phyloP scores from a whole-genome alignment of 2,329 filamentous ascomycete genomes.

The Monascus ruber region DNA sequence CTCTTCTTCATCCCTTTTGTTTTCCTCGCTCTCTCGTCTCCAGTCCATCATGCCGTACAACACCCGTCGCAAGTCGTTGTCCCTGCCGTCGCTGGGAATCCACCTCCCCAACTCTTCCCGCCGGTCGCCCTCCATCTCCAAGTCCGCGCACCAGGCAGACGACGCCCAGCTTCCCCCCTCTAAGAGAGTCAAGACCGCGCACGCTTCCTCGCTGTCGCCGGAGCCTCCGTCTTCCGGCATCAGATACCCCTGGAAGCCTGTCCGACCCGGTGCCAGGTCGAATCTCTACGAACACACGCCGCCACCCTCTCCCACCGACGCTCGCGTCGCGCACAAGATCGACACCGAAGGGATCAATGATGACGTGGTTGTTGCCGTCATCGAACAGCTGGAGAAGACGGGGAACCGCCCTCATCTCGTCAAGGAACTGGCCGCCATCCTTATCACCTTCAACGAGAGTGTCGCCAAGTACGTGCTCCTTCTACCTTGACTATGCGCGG shows the following conservation, averaged over 20 bases:
- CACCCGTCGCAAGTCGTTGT: slow-evolving; percentile 90
- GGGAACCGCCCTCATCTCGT: slow-evolving; percentile 88
- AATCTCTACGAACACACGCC: slow-evolving; percentile 61
- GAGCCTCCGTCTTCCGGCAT: slow-evolving; percentile 20
- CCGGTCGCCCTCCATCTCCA: slow-evolving; percentile 51
- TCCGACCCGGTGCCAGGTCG: slow-evolving; percentile 26
- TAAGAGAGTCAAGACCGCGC: slow-evolving; percentile 73
- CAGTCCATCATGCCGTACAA: slow-evolving; percentile 71
- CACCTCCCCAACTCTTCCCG: slow-evolving; percentile 56
- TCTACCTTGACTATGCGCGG: slow-evolving; percentile 1
- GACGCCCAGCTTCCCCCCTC: slow-evolving; percentile 40
- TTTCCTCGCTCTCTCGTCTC: slow-evolving; percentile 2
- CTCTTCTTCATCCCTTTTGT: slow-evolving; percentile 6
- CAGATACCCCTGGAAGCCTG: slow-evolving; percentile 16
- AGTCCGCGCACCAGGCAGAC: slow-evolving; percentile 49
- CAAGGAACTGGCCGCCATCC: slow-evolving; percentile 76
- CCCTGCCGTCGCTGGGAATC: slow-evolving; percentile 83
- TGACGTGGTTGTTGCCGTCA: slow-evolving; percentile 85
- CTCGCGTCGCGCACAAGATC: slow-evolving; percentile 43
- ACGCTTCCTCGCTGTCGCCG: slow-evolving; percentile 39
- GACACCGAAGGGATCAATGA: slow-evolving; percentile 81
- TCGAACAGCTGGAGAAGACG: slow-evolving; percentile 77
- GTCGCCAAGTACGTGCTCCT: slow-evolving; percentile 71
- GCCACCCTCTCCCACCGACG: slow-evolving; percentile 58
- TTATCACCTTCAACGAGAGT: slow-evolving; percentile 64